Evolutionary conservation across 148 eudicot species (phyloP), one percentile per base, ranked within the genome.

Genomic region (Persicaria tinctoria): DNA sequence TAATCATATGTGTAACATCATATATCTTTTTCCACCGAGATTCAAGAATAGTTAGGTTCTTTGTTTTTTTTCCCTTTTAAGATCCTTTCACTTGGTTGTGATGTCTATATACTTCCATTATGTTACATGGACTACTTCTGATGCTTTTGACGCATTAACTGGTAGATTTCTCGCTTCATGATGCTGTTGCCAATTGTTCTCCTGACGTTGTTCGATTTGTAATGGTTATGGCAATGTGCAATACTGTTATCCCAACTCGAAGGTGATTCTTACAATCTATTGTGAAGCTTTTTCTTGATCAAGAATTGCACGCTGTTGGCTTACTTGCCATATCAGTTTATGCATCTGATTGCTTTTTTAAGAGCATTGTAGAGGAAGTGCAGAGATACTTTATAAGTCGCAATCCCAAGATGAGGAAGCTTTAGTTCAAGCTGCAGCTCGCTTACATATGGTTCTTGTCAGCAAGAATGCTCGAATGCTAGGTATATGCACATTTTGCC

Each of bases 361-460:
- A 66, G 70, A 38, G 70, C 47, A 41, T 66, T 12, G 48, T 77
- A 94, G 98, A 76, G 86, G 87, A 83, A 86, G 79, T 85, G 97
- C 96, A 78, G 86, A 78, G 51, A 73, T 91, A 60, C 82, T 86
- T 62, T 94, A 94, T 78, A 88, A 94, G 89, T 92, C 96, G 20
- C 98, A 89, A 80, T 94, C 98, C 66, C 98, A 90, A 85, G 98
- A 94, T 86, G 98, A 94, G 83, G 97, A 91, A 83, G 98, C 98
- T 75, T 88, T 94, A 81, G 98, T 94, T 77, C 92, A 84, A 68
- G 98, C 96, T 74, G 97, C 97, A 87, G 93, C 98, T 64, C 76
- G 46, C 51, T 76, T 94, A 86, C 84, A 89, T 81, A 87, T 94
- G 98, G 84, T 87, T 78, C 89, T 88, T 73, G 76, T 89, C 60